Evolutionary conservation across 1,284 basidiomycete species (phyloP).

Genomic region (Boletellus dicymbophilus): DNA sequence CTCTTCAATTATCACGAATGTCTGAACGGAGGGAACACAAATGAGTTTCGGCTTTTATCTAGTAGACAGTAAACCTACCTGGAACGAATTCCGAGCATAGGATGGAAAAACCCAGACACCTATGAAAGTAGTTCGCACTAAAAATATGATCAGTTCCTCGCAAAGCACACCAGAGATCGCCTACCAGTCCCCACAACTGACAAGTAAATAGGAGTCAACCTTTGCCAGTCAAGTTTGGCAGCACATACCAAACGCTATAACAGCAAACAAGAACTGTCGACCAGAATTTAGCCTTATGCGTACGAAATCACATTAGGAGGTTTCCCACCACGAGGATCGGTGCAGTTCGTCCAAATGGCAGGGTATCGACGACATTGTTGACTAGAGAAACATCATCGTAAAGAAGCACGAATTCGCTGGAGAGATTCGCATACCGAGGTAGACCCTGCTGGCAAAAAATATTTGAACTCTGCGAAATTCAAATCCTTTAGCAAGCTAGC

Average conservation of each 20-base stretch:
- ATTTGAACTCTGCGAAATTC: slow-evolving; percentile 12
- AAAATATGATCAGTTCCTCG: slow-evolving; percentile 4
- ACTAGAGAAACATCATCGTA: slow-evolving; percentile 5
- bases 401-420: neutral
- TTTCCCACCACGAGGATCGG: slow-evolving; percentile 14
- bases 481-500: slow-evolving; percentile 1
- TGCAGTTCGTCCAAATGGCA: slow-evolving; percentile 14
- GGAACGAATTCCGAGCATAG: slow-evolving; percentile 11
- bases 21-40: slow-evolving; percentile 3
- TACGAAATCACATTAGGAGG: neutral
- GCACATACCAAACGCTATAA: slow-evolving; percentile 13
- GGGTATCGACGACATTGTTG: slow-evolving; percentile 2
- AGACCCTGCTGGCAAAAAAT: slow-evolving; percentile 17
- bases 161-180: neutral
- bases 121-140: slow-evolving; percentile 13
- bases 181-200: slow-evolving; percentile 10
- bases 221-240: neutral
- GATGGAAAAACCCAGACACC: slow-evolving; percentile 10
- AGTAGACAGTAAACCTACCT: slow-evolving; percentile 6
- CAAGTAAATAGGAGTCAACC: neutral
- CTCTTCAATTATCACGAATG: slow-evolving; percentile 14
- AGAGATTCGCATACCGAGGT: slow-evolving; percentile 6
- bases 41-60: neutral
- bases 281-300: neutral
- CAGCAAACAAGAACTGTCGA: slow-evolving; percentile 9